phyloP scores from a whole-genome alignment of 768 basidiomycete genomes.

The Stropharia rugosoannulata region DNA sequence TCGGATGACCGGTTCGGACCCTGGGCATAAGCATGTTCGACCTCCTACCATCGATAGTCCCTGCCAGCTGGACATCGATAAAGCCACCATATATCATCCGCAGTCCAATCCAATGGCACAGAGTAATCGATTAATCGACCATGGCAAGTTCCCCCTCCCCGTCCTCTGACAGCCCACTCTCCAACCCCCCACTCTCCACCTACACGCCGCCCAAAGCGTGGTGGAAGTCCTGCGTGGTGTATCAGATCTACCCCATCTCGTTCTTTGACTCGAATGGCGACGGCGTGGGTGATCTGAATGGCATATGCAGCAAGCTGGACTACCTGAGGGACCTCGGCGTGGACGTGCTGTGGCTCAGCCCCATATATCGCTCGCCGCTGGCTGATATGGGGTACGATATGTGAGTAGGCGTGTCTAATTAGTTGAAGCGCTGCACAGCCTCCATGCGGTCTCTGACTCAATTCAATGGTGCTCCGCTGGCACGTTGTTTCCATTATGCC shows the following conservation, averaged over 20 bases:
- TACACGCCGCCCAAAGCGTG: conserved; percentile 28
- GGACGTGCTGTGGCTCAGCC: conserved; percentile 68
- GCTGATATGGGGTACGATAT: conserved; percentile 79
- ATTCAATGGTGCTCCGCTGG: no score
- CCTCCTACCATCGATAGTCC: no score
- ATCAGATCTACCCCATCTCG: conserved; percentile 72
- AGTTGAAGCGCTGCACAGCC: no score
- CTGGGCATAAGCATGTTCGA: no score
- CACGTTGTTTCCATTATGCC: no score
- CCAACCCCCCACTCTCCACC: neutral
- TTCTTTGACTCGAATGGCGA: conserved; percentile 74
- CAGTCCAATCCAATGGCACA: neutral
- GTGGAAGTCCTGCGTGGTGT: conserved; percentile 61
- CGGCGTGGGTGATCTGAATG: conserved; percentile 68
- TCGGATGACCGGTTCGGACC: no score
- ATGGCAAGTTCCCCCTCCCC: neutral
- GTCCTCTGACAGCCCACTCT: neutral
- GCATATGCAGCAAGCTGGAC: conserved; percentile 62
- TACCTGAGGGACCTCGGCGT: conserved; percentile 70
- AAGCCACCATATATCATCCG: neutral
- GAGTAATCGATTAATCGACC: neutral
- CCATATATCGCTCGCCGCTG: conserved; percentile 67
- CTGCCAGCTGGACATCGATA: no score
- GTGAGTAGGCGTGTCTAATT: conserved; percentile 28
- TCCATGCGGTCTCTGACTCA: no score